Evolutionary conservation across 2,329 filamentous ascomycete genomes (phyloP).

Genomic region (Endoconidiophora laricicola): DNA sequence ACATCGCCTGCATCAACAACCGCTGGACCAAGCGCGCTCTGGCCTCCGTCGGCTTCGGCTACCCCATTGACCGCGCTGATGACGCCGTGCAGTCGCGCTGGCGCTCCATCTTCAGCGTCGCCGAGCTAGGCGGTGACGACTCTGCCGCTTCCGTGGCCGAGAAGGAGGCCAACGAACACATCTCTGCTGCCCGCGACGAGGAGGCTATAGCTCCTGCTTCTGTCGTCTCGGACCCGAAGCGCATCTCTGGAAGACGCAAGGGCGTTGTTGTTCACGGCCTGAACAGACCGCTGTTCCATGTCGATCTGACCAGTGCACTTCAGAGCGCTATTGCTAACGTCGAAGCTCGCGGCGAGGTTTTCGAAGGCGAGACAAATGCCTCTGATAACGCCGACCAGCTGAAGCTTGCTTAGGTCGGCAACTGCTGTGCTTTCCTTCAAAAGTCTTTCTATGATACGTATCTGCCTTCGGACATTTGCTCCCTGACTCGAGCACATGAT

Average conservation of each 20-base stretch:
- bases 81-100: constrained; percentile 47
- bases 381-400: constrained; percentile 1
- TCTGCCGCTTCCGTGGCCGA: constrained; percentile 57
- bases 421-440: too few species aligned
- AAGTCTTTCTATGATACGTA: too few species aligned
- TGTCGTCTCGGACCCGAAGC: not conserved
- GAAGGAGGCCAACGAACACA: constrained; percentile 38
- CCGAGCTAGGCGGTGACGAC: constrained; percentile 58
- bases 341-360: constrained; percentile 32
- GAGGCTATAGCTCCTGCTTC: constrained; percentile 2
- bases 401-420: constrained; percentile 4
- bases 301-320: constrained; percentile 76
- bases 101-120: constrained; percentile 92
- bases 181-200: constrained; percentile 3
- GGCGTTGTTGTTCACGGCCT: constrained; percentile 64
- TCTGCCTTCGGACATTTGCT: too few species aligned
- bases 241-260: constrained; percentile 24
- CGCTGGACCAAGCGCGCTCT: constrained; percentile 88
- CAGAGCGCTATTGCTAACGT: constrained; percentile 75
- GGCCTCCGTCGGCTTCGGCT: constrained; percentile 74
- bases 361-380: not conserved
- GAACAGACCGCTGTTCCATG: constrained; percentile 82
- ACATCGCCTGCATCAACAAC: constrained; percentile 86
- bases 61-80: constrained; percentile 38
- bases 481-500: too few species aligned